Conservation (phyloP, 169 alveolate species). For the Eimeria acervulina region DNA sequence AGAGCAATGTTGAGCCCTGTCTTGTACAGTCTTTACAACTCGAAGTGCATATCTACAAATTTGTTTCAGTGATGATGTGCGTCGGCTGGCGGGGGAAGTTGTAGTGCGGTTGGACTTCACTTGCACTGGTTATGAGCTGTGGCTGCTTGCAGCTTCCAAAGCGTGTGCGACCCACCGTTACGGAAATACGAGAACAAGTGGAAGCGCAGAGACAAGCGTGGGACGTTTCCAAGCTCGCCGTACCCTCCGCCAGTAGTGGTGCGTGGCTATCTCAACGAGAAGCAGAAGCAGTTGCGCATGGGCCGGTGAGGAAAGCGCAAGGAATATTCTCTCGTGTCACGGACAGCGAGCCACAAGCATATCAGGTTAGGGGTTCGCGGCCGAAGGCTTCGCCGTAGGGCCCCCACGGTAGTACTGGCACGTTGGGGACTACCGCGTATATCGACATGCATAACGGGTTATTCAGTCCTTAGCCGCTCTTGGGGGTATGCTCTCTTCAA, state of each 20-base stretch:
- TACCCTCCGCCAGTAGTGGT: conserved; percentile 82
- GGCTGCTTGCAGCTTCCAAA: conserved; percentile 81
- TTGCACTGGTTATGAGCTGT: background rate
- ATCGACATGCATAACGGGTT: background rate
- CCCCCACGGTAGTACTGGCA: background rate
- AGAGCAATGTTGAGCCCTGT: background rate
- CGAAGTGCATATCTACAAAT: background rate
- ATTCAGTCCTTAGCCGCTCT: background rate
- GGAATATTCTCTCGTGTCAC: background rate
- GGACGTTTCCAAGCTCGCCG: conserved; percentile 89
- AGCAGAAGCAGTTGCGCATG: conserved; percentile 76
- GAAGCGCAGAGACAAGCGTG: conserved; percentile 93
- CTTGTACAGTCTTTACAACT: background rate
- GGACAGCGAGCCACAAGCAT: background rate
- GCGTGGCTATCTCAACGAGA: conserved; percentile 73
- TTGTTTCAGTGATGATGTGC: background rate
- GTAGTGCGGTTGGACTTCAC: background rate
- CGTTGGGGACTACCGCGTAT: background rate
- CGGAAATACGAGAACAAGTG: conserved; percentile 92
- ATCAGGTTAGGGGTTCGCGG: conserved; percentile 12
- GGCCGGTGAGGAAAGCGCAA: conserved; percentile 18
- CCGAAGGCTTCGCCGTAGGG: background rate
- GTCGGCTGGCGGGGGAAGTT: background rate
- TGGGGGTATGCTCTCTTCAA: background rate
- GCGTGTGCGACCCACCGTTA: conserved; percentile 93